A percentile compares a stretch with the other conserved stretches of the same genome.
phyloP scores from a whole-genome alignment of 179 eudicot species.

The Silene vulgaris region DNA sequence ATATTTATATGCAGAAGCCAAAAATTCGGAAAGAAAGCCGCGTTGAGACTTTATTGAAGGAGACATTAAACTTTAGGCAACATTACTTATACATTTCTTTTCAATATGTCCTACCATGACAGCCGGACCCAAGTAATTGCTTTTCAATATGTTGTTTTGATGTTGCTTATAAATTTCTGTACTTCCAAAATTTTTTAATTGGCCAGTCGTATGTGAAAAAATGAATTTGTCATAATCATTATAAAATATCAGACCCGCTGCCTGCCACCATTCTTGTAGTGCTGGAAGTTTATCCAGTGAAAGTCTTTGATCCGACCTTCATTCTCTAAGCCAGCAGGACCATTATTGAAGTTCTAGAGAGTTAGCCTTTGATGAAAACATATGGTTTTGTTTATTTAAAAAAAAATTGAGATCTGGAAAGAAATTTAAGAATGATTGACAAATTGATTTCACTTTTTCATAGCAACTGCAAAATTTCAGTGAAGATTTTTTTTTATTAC shows the following conservation, averaged over 20 bases:
- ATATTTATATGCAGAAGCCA: not conserved
- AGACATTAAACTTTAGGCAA: constrained; percentile 16
- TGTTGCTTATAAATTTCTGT: constrained; percentile 8
- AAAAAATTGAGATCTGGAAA: not conserved
- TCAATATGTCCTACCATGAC: constrained; percentile 97
- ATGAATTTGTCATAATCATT: constrained; percentile 4
- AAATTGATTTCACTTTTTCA: not conserved
- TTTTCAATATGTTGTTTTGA: not conserved
- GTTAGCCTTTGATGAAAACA: not conserved
- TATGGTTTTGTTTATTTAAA: not conserved
- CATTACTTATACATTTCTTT: too few relatives aligned
- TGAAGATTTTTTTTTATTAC: not conserved
- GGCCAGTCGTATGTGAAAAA: not conserved
- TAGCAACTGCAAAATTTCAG: not conserved
- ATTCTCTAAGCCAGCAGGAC: not conserved
- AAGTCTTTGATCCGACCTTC: not conserved
- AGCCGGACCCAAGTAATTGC: constrained; percentile 49
- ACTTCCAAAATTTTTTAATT: not conserved
- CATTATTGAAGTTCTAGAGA: not conserved
- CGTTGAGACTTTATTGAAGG: constrained; percentile 14
- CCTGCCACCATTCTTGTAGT: not conserved
- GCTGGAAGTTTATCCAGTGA: not conserved
- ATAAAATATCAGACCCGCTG: not conserved
- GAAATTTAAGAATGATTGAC: not conserved
- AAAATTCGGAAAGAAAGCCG: constrained; percentile 3